These are phyloP conservation scores for Phylloporus sp. DNA, from an alignment of 768 basidiomycete genomes.

Conservation along the genomic window DNA sequence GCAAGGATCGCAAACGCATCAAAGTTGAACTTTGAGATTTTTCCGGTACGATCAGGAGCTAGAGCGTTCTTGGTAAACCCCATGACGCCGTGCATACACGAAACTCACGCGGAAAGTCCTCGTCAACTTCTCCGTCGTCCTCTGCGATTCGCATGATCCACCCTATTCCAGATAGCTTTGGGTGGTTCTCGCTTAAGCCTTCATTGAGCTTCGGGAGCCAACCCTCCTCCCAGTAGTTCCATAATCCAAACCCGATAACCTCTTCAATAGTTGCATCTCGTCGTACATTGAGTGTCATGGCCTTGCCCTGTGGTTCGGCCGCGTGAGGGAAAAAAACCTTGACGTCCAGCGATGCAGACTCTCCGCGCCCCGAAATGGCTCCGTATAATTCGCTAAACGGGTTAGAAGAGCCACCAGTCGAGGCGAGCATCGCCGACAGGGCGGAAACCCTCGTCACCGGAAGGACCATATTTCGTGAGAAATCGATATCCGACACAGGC, in stretches of 20 bases:
- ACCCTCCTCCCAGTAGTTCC: constrained; percentile 89
- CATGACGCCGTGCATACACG: not conserved
- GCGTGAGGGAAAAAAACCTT: constrained; percentile 86
- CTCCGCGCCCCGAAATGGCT: constrained; percentile 74
- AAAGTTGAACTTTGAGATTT: constrained; percentile 84
- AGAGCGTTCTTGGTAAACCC: not conserved
- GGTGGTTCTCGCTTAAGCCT: constrained; percentile 57
- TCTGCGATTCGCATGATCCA: constrained; percentile 95
- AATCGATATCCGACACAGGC: constrained; percentile 34
- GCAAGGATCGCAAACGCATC: constrained; percentile 87
- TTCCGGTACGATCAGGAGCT: constrained; percentile 89
- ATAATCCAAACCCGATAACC: constrained; percentile 89
- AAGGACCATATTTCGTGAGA: constrained; percentile 49
- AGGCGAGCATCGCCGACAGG: constrained; percentile 71
- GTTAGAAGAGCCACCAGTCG: constrained; percentile 60
- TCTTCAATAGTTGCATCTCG: constrained; percentile 93
- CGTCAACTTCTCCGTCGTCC: constrained; percentile 97
- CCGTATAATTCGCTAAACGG: constrained; percentile 88
- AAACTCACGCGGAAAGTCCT: constrained; percentile 91
- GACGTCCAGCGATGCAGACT: constrained; percentile 58
- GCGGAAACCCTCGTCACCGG: constrained; percentile 54
- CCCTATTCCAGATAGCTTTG: constrained; percentile 71
- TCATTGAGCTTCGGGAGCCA: constrained; percentile 77
- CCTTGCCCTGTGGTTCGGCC: constrained; percentile 50
- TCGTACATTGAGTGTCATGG: constrained; percentile 72